A percentile compares a stretch with the other conserved stretches of the same genome.
phyloP scores from a whole-genome alignment of 192 early-diverging fungal species.

The Anaeromyces robustus region DNA sequence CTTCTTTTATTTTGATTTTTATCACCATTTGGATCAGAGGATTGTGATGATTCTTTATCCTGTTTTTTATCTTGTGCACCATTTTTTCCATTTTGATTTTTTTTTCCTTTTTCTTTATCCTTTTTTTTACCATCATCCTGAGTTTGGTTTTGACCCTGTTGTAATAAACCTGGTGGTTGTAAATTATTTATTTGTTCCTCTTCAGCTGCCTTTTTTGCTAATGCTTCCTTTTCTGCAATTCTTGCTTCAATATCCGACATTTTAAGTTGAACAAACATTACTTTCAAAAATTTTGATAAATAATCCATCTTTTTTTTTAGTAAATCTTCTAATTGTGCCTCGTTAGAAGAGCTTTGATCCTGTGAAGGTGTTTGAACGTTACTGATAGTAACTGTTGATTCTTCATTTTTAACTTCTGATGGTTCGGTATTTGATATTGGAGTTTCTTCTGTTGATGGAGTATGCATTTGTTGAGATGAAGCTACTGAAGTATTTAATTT shows the following conservation, averaged over 20 bases:
- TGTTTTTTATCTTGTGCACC: neutral
- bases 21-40: neutral
- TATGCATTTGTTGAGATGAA: neutral
- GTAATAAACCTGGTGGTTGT: neutral
- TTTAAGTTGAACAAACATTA: neutral
- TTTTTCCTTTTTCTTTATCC: neutral
- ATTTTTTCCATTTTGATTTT: neutral
- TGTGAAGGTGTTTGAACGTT: neutral
- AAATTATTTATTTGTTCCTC: neutral
- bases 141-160: neutral
- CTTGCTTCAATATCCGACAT: neutral
- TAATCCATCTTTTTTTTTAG: neutral
- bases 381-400: neutral
- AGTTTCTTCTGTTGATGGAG: neutral
- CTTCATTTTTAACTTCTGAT: neutral
- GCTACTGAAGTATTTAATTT: neutral
- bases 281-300: neutral
- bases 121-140: neutral
- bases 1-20: neutral
- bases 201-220: neutral
- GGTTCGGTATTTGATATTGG: neutral
- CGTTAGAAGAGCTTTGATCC: neutral
- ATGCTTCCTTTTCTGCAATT: neutral
- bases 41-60: neutral
- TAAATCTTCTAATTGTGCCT: neutral